Base-by-base conservation (phyloP, 2,329 filamentous ascomycete genomes). In the Westerdykella aurantiaca region DNA sequence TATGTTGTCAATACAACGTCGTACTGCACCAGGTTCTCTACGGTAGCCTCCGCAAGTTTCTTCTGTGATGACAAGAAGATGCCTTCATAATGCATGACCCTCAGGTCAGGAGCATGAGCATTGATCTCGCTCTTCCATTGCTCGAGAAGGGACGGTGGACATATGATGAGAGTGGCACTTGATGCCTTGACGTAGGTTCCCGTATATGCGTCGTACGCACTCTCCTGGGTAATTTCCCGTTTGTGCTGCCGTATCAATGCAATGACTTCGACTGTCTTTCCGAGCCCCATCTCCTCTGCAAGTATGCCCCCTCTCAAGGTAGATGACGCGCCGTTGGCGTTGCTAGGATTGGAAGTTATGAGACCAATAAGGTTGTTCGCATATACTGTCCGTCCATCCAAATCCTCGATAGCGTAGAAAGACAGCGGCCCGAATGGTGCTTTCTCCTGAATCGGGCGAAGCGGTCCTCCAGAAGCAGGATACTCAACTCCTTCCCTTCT, bases 231-330 rank as follows among this genome's bases (percentile, higher is more conserved):
- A 0, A 49, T 31, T 34, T 48, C 33, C 23, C 78, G 75, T 33
- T 63, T 71, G 58, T 91, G 80, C 18, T 85, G 69, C 6, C 80
- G 71, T n/a, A 89, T 78, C 10, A 91, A 71, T 4, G 82, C 77
- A 37, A 89, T 79, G 2, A 87, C 73, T 66, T 91, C 87, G 3
- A 90, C 72, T 0, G 86, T 91, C 63, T 91, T 91, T 1, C 86
- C 86, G 1, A 91, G 70, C 0, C 86, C 86, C 86, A 91, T 91
- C 63, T 91, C 86, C 58, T 91, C 86, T 0, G 85, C 81, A 5
- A 91, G 69, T 38, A 88, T 82, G 0, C 85, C 85, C 2, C 81
- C 81, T 31, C 58, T 65, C 2, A 74, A 45, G 13, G 56, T 79
- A 68, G 17, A 63, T 46, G 37, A 42, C 7, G 56, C 48, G 43